Percentiles rank a stretch among this genome's conserved stretches.
phyloP scores from a whole-genome alignment of 2,329 filamentous ascomycete species.

The Leptographium radiaticola region DNA sequence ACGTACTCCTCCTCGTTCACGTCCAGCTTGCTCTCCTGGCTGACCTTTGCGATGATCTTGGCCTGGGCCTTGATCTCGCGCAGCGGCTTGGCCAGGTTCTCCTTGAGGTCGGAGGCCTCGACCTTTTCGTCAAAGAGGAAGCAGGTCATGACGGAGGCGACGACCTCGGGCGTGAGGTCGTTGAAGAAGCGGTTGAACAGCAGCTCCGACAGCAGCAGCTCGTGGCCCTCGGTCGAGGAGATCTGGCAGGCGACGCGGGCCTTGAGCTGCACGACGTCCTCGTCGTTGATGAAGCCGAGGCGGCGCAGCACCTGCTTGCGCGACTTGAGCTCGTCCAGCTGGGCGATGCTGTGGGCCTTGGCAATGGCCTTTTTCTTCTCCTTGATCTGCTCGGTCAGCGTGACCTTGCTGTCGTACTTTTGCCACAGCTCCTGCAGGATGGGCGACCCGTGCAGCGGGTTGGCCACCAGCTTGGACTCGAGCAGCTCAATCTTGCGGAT shows the following conservation, averaged over 20 bases:
- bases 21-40: slow-evolving; percentile 82
- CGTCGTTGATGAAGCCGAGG: slow-evolving; percentile 89
- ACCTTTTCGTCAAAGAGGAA: slow-evolving; percentile 98
- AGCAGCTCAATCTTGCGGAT: slow-evolving; percentile 93
- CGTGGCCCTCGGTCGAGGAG: slow-evolving; percentile 79
- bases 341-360: slow-evolving; percentile 74
- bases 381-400: slow-evolving; percentile 68
- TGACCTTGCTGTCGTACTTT: slow-evolving; percentile 72
- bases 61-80: slow-evolving; percentile 81
- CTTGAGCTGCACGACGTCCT: slow-evolving; percentile 91
- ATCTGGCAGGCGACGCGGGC: slow-evolving; percentile 97
- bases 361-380: slow-evolving; percentile 75
- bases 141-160: slow-evolving; percentile 74
- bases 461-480: slow-evolving; percentile 76
- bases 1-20: slow-evolving; percentile 95
- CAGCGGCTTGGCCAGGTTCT: slow-evolving; percentile 76
- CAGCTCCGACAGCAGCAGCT: slow-evolving; percentile 82
- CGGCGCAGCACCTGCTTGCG: slow-evolving; percentile 90
- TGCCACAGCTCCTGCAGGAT: slow-evolving; percentile 74
- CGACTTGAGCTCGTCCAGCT: slow-evolving; percentile 91
- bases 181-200: slow-evolving; percentile 98
- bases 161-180: slow-evolving; percentile 76
- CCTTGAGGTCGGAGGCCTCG: slow-evolving; percentile 62
- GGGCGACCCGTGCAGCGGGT: slow-evolving; percentile 84
- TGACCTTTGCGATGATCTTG: slow-evolving; percentile 80